A percentile compares a stretch with the other conserved stretches of the same genome.
These are phyloP conservation scores for Backusella parvicylindrica DNA, from an alignment of 192 early-diverging fungal species.

Conservation along the genomic window DNA sequence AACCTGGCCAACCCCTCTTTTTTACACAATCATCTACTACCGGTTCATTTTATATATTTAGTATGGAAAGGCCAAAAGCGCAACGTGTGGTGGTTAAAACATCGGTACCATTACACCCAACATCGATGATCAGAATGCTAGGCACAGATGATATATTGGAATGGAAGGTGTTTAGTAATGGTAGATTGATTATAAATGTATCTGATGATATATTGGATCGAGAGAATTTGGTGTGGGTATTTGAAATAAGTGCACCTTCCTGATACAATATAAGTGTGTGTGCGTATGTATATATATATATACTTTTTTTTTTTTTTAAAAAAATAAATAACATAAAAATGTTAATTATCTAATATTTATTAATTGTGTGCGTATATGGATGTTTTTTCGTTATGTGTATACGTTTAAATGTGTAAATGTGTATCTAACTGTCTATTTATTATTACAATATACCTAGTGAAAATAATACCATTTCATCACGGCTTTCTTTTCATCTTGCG, in stretches of 20 bases:
- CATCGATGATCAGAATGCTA: neutral
- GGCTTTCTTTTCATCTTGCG: conserved; percentile 20
- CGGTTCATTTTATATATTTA: conserved; percentile 7
- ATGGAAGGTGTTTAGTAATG: conserved; percentile 6
- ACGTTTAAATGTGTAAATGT: too few relatives aligned
- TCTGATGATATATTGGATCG: neutral
- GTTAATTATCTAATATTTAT: too few relatives aligned
- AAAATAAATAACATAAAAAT: too few relatives aligned
- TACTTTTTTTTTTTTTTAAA: too few relatives aligned
- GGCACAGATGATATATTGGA: neutral
- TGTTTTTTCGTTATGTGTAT: too few relatives aligned
- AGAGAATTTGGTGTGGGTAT: conserved; percentile 10
- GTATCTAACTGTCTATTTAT: too few relatives aligned
- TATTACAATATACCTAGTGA: too few relatives aligned
- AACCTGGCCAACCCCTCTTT: neutral
- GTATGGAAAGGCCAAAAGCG: neutral
- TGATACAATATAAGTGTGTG: neutral
- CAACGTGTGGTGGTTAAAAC: conserved; percentile 2
- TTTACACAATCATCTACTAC: neutral
- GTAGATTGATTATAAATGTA: conserved; percentile 13
- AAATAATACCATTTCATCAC: neutral
- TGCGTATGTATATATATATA: too few relatives aligned
- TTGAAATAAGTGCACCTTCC: conserved; percentile 11
- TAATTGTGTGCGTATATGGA: too few relatives aligned
- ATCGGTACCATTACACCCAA: neutral